phyloP scores from a whole-genome alignment of 345 rosid genomes.

The Bruguiera parviflora region DNA sequence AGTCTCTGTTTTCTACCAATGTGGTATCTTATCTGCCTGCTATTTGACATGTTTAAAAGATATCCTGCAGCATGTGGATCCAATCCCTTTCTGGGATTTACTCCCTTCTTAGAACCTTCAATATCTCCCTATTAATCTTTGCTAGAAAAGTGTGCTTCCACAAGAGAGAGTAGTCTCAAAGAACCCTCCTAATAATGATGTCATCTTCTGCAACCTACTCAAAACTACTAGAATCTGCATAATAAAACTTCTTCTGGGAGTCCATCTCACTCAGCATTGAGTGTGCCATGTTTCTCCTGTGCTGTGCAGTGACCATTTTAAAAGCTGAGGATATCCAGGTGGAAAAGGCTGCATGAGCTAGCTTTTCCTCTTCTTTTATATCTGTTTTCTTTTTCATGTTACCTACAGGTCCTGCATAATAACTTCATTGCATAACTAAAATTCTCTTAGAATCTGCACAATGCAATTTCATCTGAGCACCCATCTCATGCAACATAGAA shows the following conservation, averaged over 20 bases:
- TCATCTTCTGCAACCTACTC: not conserved
- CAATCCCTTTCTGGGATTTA: not conserved
- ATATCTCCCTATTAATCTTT: not conserved
- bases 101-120: not conserved
- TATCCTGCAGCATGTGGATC: not conserved
- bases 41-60: not conserved
- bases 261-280: conserved; percentile 54
- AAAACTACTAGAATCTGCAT: not conserved
- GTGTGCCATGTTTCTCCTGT: conserved; percentile 21
- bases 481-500: conserved; percentile 53
- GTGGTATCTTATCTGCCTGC: not conserved
- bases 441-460: not conserved
- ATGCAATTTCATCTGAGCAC: conserved; percentile 32
- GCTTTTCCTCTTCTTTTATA: no score
- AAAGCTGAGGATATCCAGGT: no score
- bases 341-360: no score
- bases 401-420: no score
- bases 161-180: not conserved
- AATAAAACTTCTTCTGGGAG: conserved; percentile 30
- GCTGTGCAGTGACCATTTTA: not conserved
- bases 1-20: not conserved
- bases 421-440: no score
- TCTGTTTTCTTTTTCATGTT: no score
- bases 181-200: not conserved
- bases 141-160: not conserved